phyloP scores from a whole-genome alignment of 2,329 filamentous ascomycete genomes.

The Diplodia mutila region DNA sequence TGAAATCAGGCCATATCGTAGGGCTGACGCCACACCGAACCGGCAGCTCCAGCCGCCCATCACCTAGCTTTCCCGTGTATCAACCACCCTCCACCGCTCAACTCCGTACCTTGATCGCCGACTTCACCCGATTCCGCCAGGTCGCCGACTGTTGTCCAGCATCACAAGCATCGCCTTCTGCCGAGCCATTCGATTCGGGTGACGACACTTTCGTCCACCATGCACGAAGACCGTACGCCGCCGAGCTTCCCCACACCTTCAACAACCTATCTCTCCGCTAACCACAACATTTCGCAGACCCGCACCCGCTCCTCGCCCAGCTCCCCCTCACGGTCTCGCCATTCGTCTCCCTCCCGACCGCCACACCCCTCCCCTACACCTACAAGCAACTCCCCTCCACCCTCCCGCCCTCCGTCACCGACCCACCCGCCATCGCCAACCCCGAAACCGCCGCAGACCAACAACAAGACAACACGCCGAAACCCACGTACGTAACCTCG shows the following conservation, averaged over 20 bases:
- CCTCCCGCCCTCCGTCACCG: constrained; percentile 72
- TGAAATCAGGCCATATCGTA: constrained; percentile 23
- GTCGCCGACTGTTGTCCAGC: not conserved
- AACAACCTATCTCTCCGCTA: constrained; percentile 7
- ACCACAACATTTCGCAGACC: constrained; percentile 43
- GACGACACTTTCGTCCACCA: constrained; percentile 17
- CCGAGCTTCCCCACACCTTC: constrained; percentile 22
- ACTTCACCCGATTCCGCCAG: not conserved
- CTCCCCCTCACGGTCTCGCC: constrained; percentile 92
- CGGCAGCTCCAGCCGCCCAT: constrained; percentile 21
- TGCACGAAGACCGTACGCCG: constrained; percentile 39
- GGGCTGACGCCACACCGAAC: constrained; percentile 21
- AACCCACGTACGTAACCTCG: constrained; percentile 71
- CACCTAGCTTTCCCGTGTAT: constrained; percentile 1
- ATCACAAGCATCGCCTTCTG: not conserved
- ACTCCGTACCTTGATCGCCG: constrained; percentile 8
- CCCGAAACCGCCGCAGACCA: constrained; percentile 42
- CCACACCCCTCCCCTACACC: constrained; percentile 91
- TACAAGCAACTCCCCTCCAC: constrained; percentile 90
- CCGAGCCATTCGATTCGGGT: not conserved
- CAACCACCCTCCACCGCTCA: not conserved
- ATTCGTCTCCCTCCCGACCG: constrained; percentile 86
- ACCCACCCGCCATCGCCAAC: constrained; percentile 59
- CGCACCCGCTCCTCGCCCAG: constrained; percentile 88
- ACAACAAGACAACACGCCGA: constrained; percentile 21